Base-by-base conservation (phyloP, 176 grass and related monocot genomes). In the Oryza australiensis region DNA sequence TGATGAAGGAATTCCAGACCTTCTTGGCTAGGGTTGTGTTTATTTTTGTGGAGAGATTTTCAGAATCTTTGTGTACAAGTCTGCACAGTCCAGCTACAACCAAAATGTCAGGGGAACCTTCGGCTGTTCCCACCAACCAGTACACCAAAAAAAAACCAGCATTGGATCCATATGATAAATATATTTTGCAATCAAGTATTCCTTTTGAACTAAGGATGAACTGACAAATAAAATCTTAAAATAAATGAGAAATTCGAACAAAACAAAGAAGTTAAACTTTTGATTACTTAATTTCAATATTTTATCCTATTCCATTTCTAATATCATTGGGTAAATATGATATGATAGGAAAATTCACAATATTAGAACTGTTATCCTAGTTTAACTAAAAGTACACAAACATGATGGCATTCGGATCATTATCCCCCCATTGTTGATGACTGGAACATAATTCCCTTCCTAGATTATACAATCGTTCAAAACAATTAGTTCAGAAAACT, bases 21-120 rank as follows among this genome's bases (percentile, higher is more conserved):
- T 62, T 72, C 34, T 80, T 29, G 6, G 26, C 20, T 66, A 26
- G 10, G 32, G 22, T 53, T 53, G 65, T 55, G 35, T 70, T 79
- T 81, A 68, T 72, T 22, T 22, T 42, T 60, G 9, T 63, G 32
- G 9, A 66, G 18, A 46, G 9, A 43, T n/a, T 33, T 79, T 66
- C 34, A 27, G n/a, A 43, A 24, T 41, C 41, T 11, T 60, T 35
- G 43, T 30, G 18, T 33, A 66, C 26, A 78, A 64, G 24, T 60
- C 26, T 45, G 75, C 60, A 78, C 20, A 18, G 3, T 64, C 59
- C 75, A 78, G 40, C 26, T 66, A 78, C 26, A 66, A 27, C 41
- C 26, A 26, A 13, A 27, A 45, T 45, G 41, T 65, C 26, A n/a
- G 15, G 60, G 35, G 38, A 65, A 78, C 23, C 22, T 46, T 67